These are phyloP conservation scores for Lenwebbia sp. DNA, from an alignment of 345 rosid genomes.

Conservation along the genomic window DNA sequence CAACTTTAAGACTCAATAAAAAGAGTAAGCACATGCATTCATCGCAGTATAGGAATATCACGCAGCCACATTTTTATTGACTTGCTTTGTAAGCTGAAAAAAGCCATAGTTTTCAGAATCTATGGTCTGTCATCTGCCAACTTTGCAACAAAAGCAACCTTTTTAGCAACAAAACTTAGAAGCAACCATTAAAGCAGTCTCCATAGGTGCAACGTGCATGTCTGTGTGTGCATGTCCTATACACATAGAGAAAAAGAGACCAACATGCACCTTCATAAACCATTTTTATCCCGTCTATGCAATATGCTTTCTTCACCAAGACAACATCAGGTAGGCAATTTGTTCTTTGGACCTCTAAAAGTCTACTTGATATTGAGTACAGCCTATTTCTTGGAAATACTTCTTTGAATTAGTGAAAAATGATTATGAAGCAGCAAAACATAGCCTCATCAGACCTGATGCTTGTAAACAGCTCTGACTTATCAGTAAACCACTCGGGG, in stretches of 20 bases:
- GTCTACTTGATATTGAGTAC: not conserved
- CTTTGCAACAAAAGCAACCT: not conserved
- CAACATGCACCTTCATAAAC: not conserved
- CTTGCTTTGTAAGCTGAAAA: not conserved
- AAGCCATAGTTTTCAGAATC: not conserved
- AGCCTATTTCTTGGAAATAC: not conserved
- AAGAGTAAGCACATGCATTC: not conserved
- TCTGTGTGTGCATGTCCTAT: not conserved
- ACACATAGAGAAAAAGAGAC: not conserved
- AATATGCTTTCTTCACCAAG: not conserved
- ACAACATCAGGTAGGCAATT: not conserved
- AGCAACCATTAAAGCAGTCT: not conserved
- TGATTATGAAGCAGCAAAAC: not conserved
- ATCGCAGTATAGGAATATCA: not conserved
- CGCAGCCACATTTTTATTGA: not conserved
- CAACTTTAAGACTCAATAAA: not conserved
- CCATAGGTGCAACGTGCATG: not conserved
- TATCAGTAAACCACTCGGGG: slow-evolving; percentile 97
- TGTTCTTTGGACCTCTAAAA: not conserved
- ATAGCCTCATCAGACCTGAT: slow-evolving; percentile 45
- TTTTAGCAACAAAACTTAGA: not conserved
- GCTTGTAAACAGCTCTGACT: slow-evolving; percentile 80
- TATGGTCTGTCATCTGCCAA: not conserved
- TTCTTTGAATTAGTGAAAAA: not conserved
- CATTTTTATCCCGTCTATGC: not conserved